A percentile compares a stretch with the other conserved stretches of the same genome.
Evolutionary conservation across 2,329 filamentous ascomycete species (phyloP).

Genomic region (Basipetospora chlamydospora): DNA sequence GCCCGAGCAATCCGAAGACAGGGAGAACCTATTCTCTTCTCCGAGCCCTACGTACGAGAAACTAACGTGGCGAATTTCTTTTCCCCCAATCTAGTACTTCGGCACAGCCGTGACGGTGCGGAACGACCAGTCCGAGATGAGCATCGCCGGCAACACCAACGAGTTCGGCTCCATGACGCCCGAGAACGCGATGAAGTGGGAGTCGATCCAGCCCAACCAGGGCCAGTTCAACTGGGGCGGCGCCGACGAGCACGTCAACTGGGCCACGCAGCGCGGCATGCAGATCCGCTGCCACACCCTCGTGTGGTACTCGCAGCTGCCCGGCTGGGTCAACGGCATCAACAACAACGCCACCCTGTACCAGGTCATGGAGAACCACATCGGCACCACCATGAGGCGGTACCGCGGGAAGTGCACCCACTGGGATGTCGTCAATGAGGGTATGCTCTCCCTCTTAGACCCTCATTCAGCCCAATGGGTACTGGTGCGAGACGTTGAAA

Average conservation of each 20-base stretch:
- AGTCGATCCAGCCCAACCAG: conserved; percentile 38
- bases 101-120: conserved; percentile 42
- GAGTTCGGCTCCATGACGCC: conserved; percentile 43
- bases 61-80: no score
- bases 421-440: conserved; percentile 42
- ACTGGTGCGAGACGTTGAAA: no score
- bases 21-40: no score
- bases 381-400: conserved; percentile 28
- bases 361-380: conserved; percentile 34
- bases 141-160: conserved; percentile 29
- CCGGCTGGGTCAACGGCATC: conserved; percentile 19
- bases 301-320: conserved; percentile 28
- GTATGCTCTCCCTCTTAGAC: no score
- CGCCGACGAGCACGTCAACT: conserved; percentile 30
- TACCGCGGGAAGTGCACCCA: conserved; percentile 31
- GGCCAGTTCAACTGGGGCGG: conserved; percentile 38
- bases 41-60: no score
- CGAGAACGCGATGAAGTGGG: conserved; percentile 38
- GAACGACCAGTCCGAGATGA: conserved; percentile 34
- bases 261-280: conserved; percentile 29
- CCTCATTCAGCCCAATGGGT: no score
- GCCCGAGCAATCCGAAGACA: no score
- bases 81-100: no score
- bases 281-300: conserved; percentile 48
- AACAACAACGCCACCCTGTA: conserved; percentile 34